Evolutionary conservation across 2,329 filamentous ascomycete species (phyloP).

Genomic region (Alternaria novae-zelandiae): DNA sequence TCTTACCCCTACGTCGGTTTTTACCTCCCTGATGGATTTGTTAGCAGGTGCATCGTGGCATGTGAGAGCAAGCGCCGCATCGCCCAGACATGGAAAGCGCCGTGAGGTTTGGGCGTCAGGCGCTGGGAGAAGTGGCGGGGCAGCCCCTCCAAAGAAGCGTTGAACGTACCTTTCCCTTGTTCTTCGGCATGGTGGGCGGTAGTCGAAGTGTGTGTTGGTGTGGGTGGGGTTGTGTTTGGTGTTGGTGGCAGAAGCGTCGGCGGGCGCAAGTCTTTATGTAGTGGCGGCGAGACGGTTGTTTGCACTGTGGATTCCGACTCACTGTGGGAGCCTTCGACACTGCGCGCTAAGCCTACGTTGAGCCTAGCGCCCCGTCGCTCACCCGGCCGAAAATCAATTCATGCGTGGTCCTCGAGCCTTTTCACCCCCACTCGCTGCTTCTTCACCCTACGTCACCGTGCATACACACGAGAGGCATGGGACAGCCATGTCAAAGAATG

Average conservation of each 20-base stretch:
- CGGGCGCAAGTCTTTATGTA: conserved; percentile 16
- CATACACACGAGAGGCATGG: neutral
- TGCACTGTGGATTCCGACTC: conserved; percentile 17
- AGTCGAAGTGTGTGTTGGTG: conserved; percentile 12
- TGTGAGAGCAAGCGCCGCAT: neutral
- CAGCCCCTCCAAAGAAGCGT: conserved; percentile 14
- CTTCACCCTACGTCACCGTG: conserved; percentile 9
- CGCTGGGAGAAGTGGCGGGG: conserved; percentile 25
- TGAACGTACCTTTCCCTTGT: conserved; percentile 92
- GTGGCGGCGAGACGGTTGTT: conserved; percentile 18
- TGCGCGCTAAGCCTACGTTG: conserved; percentile 12
- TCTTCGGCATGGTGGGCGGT: conserved; percentile 84
- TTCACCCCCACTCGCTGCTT: neutral
- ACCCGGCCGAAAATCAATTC: conserved; percentile 2
- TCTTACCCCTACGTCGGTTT: conserved; percentile 98
- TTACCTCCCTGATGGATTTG: conserved; percentile 77
- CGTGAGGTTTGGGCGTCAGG: conserved; percentile 25
- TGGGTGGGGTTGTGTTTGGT: conserved; percentile 6
- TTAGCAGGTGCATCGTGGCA: conserved; percentile 17
- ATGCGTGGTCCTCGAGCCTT: neutral
- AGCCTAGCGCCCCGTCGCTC: conserved; percentile 9
- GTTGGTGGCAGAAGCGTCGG: conserved; percentile 1
- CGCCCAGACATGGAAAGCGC: neutral
- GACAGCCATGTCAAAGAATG: conserved; percentile 22
- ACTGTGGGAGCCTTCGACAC: conserved; percentile 23